These are phyloP conservation scores for Sugiyamaella boreocaroliniensis DNA, from an alignment of 805 yeast genomes.

Conservation along the genomic window DNA sequence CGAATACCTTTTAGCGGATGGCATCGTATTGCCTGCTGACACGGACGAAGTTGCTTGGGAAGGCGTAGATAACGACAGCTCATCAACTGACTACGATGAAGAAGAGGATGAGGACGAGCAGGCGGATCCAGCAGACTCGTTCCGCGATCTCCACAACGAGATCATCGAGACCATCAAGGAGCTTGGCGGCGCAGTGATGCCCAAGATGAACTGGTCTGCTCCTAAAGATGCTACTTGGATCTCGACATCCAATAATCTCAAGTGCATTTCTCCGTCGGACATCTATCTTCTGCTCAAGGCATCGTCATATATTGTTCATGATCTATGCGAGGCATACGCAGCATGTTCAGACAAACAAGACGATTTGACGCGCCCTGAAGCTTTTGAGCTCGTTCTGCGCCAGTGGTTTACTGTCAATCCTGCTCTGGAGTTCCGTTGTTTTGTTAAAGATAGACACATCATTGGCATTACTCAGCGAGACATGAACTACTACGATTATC, in stretches of 20 bases:
- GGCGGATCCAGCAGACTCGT: conserved; percentile 43
- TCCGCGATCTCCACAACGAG: conserved; percentile 53
- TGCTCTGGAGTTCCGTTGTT: conserved; percentile 84
- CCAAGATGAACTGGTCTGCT: conserved; percentile 95
- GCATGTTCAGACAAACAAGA: conserved; percentile 24
- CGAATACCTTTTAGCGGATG: conserved; percentile 58
- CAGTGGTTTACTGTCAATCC: conserved; percentile 84
- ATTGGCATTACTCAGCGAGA: conserved; percentile 83
- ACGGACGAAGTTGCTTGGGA: conserved; percentile 48
- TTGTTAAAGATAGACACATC: conserved; percentile 56
- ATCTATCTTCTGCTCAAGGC: conserved; percentile 75
- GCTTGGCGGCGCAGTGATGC: conserved; percentile 58
- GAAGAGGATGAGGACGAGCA: conserved; percentile 15
- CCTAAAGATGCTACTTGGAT: conserved; percentile 97
- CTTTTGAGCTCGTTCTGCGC: conserved; percentile 63
- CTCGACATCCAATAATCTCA: conserved; percentile 64
- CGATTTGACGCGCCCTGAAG: background rate
- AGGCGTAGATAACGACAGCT: conserved; percentile 26
- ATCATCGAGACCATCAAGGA: conserved; percentile 42
- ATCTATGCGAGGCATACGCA: conserved; percentile 65
- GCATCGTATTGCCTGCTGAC: conserved; percentile 54
- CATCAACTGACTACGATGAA: conserved; percentile 22
- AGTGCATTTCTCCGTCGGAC: conserved; percentile 66
- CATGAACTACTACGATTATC: conserved; percentile 69
- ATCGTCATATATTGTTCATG: conserved; percentile 83